These are phyloP conservation scores for Penicillium parvum DNA, from an alignment of 495 filamentous ascomycete species.

Conservation along the genomic window DNA sequence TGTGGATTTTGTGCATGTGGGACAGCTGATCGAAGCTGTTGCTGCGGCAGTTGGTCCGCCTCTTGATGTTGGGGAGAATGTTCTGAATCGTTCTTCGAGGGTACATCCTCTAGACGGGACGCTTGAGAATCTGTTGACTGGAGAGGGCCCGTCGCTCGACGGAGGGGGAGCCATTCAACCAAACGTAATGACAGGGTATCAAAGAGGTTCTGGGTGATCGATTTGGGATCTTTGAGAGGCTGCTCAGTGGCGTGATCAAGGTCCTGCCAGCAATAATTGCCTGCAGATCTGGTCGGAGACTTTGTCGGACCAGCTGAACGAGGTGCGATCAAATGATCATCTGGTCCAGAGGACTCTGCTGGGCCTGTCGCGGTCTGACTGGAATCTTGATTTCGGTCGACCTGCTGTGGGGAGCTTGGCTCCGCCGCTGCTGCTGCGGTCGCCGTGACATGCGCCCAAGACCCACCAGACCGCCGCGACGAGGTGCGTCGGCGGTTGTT, in stretches of 20 bases:
- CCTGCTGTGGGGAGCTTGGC: neutral
- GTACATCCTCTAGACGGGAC: neutral
- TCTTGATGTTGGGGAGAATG: constrained; percentile 4
- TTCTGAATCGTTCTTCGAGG: too few relatives aligned
- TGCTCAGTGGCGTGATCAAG: constrained; percentile 38
- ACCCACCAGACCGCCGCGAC: constrained; percentile 25
- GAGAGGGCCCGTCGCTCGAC: constrained; percentile 27
- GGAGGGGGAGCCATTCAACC: constrained; percentile 71
- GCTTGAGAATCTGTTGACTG: constrained; percentile 8
- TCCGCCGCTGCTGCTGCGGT: neutral
- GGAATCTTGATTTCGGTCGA: neutral
- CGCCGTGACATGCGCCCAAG: constrained; percentile 16
- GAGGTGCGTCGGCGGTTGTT: constrained; percentile 28
- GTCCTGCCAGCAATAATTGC: constrained; percentile 13
- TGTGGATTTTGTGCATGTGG: constrained; percentile 1
- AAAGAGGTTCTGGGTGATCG: constrained; percentile 79
- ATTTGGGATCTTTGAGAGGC: constrained; percentile 69
- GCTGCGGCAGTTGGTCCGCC: constrained; percentile 7
- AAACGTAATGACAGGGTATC: constrained; percentile 72
- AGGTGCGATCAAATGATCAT: neutral
- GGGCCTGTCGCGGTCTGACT: neutral
- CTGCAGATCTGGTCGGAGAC: constrained; percentile 1
- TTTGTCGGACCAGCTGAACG: neutral
- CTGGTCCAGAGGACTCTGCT: neutral
- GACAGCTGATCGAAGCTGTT: constrained; percentile 1